phyloP scores from a whole-genome alignment of 306 rosid genomes.

The Rosa chinensis region DNA sequence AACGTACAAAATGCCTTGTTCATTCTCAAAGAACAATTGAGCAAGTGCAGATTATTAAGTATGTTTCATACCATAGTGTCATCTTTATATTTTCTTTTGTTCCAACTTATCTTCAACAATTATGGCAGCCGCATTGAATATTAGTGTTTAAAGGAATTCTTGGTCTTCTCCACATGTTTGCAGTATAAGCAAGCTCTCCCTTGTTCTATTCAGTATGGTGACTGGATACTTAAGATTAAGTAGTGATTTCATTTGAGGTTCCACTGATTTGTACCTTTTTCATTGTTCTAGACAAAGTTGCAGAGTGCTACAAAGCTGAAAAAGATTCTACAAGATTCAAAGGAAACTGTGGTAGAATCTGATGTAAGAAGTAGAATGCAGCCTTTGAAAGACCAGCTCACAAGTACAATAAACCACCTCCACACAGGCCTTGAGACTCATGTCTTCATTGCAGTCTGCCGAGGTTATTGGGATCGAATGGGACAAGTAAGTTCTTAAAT shows the following conservation, averaged over 20 bases:
- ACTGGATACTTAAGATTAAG: conserved; percentile 7
- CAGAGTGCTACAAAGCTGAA: conserved; percentile 86
- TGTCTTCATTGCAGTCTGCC: conserved; percentile 78
- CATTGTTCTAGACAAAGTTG: conserved; percentile 65
- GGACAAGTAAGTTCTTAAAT: conserved; percentile 63
- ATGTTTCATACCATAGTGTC: not conserved
- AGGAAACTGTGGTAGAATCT: conserved; percentile 77
- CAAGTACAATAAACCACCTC: conserved; percentile 64
- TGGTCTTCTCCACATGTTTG: not conserved
- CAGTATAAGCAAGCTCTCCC: not conserved
- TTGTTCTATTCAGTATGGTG: conserved; percentile 1
- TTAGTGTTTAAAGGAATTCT: not conserved
- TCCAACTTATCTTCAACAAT: not conserved
- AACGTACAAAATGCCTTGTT: not conserved
- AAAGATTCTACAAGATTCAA: conserved; percentile 93
- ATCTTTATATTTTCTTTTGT: not conserved
- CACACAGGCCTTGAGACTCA: conserved; percentile 68
- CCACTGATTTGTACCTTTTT: conserved; percentile 25
- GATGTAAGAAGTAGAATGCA: conserved; percentile 82
- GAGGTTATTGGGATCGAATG: conserved; percentile 95
- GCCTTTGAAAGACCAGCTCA: conserved; percentile 72
- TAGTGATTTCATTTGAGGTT: conserved; percentile 12
- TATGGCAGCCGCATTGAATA: not conserved
- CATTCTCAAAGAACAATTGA: not conserved
- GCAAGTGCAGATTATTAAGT: not conserved